Base-by-base conservation (phyloP, 2,329 filamentous ascomycete species). In the Penicillium sumatraense region DNA sequence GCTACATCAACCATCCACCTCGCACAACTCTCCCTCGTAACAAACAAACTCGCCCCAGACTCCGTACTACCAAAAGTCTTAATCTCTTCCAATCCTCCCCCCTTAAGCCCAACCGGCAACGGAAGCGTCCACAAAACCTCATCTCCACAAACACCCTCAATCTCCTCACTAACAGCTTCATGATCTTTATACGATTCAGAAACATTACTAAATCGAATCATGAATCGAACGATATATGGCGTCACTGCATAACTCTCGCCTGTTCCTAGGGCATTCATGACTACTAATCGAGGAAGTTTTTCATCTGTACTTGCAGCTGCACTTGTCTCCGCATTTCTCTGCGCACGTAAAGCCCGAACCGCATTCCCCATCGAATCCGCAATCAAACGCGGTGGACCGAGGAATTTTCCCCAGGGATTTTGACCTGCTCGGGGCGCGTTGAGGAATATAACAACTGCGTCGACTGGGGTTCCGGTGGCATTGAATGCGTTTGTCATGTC, bases 401-500 rank as follows among this genome's bases (percentile, higher is more conserved):
- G 20, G 20, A 62, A 60, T 31, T 51, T 51, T 18, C 49, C 57
- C 57, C 58, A 62, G 13, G 59, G 59, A 18, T 55, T 57, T 23
- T 41, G 26, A 7, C 45, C 47, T 27, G 36, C 38, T 9, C 59
- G 54, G 8, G 24, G 49, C 10, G 58, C 18, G 26, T 58, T 60
- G 13, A 62, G 54, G 36, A 54, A 60, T 24, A 45, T 26, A 5
- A 57, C 24, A 3, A 51, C 51, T 14, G 38, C 16, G 29, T 57
- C 51, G 10, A 57, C 45, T 2, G 54, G 35, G 11, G 18, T 24
- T 3, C 54, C 51, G 18, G 54, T 24, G 7, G 50, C 49, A 27
- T 46, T 45, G 38, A 57, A 50, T 31, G 45, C 54, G 16, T 38
- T 50, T 9, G 53, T n/a, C 51, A 83, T 66, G 61, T 78, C 72